Percentiles rank a stretch among this genome's conserved stretches.
These are phyloP conservation scores for Backusella tuberculispora DNA, from an alignment of 192 early-diverging fungal genomes.

Conservation along the genomic window DNA sequence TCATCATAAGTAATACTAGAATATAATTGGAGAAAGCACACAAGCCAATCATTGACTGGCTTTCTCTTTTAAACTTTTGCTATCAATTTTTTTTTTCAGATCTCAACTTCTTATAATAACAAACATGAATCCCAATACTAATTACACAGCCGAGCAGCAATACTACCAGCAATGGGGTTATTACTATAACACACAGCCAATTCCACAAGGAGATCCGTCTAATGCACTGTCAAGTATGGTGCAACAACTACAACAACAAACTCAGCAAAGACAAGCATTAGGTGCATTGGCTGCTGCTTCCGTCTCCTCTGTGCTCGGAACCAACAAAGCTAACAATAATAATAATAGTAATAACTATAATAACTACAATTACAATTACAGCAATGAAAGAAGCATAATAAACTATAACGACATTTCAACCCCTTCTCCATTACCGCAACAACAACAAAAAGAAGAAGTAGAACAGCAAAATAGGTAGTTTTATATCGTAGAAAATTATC, in stretches of 20 bases:
- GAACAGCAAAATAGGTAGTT: not conserved
- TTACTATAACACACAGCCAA: not conserved
- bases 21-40: too few relatives aligned
- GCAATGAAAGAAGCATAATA: constrained; percentile 12
- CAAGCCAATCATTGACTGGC: too few relatives aligned
- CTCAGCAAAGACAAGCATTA: constrained; percentile 10
- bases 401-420: constrained; percentile 19
- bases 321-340: not conserved
- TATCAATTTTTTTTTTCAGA: not conserved
- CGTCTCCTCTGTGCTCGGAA: constrained; percentile 12
- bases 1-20: not conserved
- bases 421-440: not conserved
- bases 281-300: constrained; percentile 34
- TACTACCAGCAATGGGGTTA: not conserved
- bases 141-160: not conserved
- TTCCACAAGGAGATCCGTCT: constrained; percentile 18
- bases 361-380: not conserved
- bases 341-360: not conserved
- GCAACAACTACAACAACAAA: constrained; percentile 29
- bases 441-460: not conserved
- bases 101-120: not conserved
- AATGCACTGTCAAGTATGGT: not conserved
- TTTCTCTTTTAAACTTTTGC: not conserved
- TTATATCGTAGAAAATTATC: not conserved
- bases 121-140: not conserved